A percentile compares a stretch with the other conserved stretches of the same genome.
Evolutionary conservation across 2,329 filamentous ascomycete species (phyloP).

Genomic region (Fusarium begoniae): DNA sequence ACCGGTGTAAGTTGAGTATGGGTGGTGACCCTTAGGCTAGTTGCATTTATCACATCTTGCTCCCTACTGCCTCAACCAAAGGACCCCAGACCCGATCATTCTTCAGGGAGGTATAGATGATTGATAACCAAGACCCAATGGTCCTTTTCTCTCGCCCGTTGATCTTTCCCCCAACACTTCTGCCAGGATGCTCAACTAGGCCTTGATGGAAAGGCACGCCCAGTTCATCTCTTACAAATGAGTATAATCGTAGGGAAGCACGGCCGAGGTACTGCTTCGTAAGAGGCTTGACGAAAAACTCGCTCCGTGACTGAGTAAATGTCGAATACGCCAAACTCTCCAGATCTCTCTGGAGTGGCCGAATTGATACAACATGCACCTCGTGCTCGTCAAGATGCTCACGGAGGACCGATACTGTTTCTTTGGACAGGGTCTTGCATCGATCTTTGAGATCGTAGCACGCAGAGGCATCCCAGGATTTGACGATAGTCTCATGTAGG

Average conservation of each 20-base stretch:
- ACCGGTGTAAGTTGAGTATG: too few species aligned
- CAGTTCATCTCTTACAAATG: not conserved
- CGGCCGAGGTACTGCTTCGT: not conserved
- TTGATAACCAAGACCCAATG: not conserved
- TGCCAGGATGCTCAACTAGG: not conserved
- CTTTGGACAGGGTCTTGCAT: not conserved
- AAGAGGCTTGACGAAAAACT: rapidly evolving
- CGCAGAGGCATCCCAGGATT: not conserved
- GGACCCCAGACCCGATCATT: not conserved
- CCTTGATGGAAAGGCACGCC: not conserved
- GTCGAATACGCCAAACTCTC: not conserved
- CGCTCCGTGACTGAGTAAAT: not conserved
- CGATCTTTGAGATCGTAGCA: not conserved
- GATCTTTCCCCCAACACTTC: rapidly evolving
- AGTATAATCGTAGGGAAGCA: not conserved
- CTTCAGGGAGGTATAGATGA: not conserved
- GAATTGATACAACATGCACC: rapidly evolving
- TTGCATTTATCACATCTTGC: rapidly evolving
- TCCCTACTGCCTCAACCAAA: not conserved
- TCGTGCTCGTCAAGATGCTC: not conserved
- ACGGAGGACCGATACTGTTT: rapidly evolving
- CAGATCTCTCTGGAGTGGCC: not conserved
- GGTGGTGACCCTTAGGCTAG: rapidly evolving
- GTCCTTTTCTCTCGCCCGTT: not conserved
- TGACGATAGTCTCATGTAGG: too few species aligned